phyloP scores from a whole-genome alignment of 75 land plant genomes.

The Cupressus sempervirens region DNA sequence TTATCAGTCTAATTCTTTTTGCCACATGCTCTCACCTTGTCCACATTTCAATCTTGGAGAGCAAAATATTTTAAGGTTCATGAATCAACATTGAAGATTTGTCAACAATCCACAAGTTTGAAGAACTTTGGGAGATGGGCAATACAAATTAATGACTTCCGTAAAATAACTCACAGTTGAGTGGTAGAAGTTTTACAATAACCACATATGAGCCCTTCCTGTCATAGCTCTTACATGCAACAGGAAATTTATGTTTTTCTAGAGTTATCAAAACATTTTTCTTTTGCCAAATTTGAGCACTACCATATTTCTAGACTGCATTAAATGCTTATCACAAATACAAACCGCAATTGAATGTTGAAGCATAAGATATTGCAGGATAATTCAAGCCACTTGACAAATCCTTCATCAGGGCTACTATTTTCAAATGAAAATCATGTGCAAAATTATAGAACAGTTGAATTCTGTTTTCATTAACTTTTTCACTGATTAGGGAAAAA shows the following conservation, averaged over 20 bases:
- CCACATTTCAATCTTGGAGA: too few species aligned
- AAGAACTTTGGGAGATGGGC: not conserved
- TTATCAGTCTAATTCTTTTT: too few species aligned
- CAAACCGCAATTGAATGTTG: not conserved
- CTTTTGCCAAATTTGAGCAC: not conserved
- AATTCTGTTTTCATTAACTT: not conserved
- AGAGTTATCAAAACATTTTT: not conserved
- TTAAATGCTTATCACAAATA: not conserved
- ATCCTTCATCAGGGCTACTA: not conserved
- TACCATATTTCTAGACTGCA: not conserved
- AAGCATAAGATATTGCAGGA: not conserved
- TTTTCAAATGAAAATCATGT: not conserved
- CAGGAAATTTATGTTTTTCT: not conserved
- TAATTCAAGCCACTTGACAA: not conserved
- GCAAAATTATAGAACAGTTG: not conserved
- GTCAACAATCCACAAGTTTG: not conserved
- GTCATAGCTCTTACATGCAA: not conserved
- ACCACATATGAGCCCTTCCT: not conserved
- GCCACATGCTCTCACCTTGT: too few species aligned
- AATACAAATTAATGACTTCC: not conserved
- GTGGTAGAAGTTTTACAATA: not conserved
- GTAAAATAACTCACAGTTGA: not conserved
- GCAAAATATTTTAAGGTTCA: too few species aligned
- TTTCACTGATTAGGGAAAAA: not conserved
- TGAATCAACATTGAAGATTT: too few species aligned